A percentile compares a stretch with the other conserved stretches of the same genome.
These are phyloP conservation scores for Rhinocladiella similis DNA, from an alignment of 2,329 filamentous ascomycete genomes.

Conservation along the genomic window DNA sequence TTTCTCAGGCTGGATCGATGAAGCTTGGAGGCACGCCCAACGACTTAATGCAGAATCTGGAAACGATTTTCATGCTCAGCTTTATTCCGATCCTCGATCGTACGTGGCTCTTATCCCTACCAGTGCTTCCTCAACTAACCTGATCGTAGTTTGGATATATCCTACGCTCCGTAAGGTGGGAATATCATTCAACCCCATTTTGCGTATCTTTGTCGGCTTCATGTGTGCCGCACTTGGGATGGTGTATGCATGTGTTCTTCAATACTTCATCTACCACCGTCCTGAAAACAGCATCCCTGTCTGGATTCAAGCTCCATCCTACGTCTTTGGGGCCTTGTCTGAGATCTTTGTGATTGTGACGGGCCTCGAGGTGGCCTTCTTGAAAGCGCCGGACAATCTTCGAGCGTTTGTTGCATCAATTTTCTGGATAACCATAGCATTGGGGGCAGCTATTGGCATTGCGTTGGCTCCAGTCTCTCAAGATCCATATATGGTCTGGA, in stretches of 20 bases:
- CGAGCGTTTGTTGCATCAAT: slow-evolving; percentile 69
- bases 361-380: slow-evolving; percentile 71
- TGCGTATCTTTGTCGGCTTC: slow-evolving; percentile 57
- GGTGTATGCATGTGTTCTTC: slow-evolving; percentile 57
- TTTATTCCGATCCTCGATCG: slow-evolving; percentile 11
- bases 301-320: slow-evolving; percentile 52
- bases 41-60: slow-evolving; percentile 61
- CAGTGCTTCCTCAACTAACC: slow-evolving; percentile 51
- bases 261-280: slow-evolving; percentile 60
- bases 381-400: slow-evolving; percentile 76
- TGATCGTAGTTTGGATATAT: slow-evolving; percentile 57
- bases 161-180: slow-evolving; percentile 53
- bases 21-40: slow-evolving; percentile 54
- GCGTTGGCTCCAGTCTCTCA: slow-evolving; percentile 62
- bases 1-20: slow-evolving; percentile 58
- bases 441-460: slow-evolving; percentile 70
- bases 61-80: slow-evolving; percentile 61
- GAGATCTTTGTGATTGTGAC: slow-evolving; percentile 68
- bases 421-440: slow-evolving; percentile 69
- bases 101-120: background rate
- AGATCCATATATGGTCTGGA: slow-evolving; percentile 70
- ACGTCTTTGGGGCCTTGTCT: slow-evolving; percentile 54
- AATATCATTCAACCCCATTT: slow-evolving; percentile 60
- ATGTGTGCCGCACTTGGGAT: slow-evolving; percentile 53
- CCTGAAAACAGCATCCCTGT: slow-evolving; percentile 49